Conservation (phyloP, 345 rosid genomes). For the Citrus medica region DNA sequence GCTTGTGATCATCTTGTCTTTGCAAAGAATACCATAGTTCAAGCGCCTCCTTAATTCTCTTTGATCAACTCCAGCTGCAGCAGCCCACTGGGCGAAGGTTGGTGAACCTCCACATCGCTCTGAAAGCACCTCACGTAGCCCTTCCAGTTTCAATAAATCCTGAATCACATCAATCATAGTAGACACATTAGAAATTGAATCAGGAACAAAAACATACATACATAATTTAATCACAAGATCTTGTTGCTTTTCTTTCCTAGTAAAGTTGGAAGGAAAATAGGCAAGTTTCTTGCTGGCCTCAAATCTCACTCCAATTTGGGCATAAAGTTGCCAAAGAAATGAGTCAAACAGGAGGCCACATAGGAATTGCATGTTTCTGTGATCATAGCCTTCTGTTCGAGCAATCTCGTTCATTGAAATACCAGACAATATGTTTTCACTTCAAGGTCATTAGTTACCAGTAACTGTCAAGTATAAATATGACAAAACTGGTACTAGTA, state of each 20-base stretch:
- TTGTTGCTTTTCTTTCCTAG: neutral
- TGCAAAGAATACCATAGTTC: constrained; percentile 65
- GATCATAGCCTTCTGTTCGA: neutral
- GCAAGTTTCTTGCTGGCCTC: neutral
- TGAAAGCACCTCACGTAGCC: constrained; percentile 65
- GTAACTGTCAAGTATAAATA: neutral
- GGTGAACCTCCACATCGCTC: constrained; percentile 73
- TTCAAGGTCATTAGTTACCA: neutral
- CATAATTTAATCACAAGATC: neutral
- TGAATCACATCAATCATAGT: constrained; percentile 21
- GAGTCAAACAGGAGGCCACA: neutral
- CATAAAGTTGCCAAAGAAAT: neutral
- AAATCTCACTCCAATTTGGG: neutral
- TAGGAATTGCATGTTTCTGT: neutral
- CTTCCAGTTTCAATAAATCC: constrained; percentile 86
- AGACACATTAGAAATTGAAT: constrained; percentile 13
- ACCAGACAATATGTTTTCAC: neutral
- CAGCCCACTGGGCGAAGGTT: constrained; percentile 83
- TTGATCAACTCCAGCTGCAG: constrained; percentile 83
- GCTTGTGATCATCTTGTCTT: constrained; percentile 92
- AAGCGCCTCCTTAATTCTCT: constrained; percentile 68
- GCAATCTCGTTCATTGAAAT: neutral
- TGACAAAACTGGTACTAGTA: neutral
- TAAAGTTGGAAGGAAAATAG: neutral
- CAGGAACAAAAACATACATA: neutral